Evolutionary conservation across 345 rosid genomes (phyloP), one percentile per base, ranked within the genome.

Genomic region (Melaleuca quinquenervia): DNA sequence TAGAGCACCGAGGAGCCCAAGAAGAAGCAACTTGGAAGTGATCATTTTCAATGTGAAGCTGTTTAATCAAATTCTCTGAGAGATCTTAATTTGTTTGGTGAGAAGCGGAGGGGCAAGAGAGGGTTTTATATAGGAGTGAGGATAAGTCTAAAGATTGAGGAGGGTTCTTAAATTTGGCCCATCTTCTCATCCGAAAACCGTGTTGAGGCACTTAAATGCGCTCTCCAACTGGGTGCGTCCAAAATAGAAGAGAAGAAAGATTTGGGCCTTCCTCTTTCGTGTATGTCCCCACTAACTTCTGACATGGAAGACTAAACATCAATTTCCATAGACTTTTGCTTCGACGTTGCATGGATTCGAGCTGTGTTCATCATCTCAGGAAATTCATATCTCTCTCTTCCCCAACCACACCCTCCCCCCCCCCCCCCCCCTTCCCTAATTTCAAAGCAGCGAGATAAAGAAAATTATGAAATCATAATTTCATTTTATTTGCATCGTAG

Each of bases 101-200:
- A 87, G 88, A 83, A 84, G 56, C 82, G 56, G 64, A 16, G 80
- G 89, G 45, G 74, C 11, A 10, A 86, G 51, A 45, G 20, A 41
- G 29, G 87, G 54, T 15, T 58, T 36, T 85, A 83, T 91, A 87
- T 90, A 89, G 49, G 70, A 14, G 24, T 32, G 75, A 36, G 82
- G 26, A 8, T 1, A 11, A 36, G 58, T 41, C 15, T 22, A 84
- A 8, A n/a, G 48, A 84, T 64, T 22, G 88, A 86, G 85, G 83
- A 52, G 85, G 32, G 64, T 7, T 54, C 83, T 82, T 83, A 90
- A 87, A 85, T 87, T 84, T 50, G 14, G 84, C 48, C 90, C 93
- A 85, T 87, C 92, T 85, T 84, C 90, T 88, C 89, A 87, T 85
- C 86, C 83, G 84, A 87, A 89, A 85, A 86, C 91, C 88, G 90